phyloP scores from a whole-genome alignment of 2,329 filamentous ascomycete genomes.

The Knufia fluminis region DNA sequence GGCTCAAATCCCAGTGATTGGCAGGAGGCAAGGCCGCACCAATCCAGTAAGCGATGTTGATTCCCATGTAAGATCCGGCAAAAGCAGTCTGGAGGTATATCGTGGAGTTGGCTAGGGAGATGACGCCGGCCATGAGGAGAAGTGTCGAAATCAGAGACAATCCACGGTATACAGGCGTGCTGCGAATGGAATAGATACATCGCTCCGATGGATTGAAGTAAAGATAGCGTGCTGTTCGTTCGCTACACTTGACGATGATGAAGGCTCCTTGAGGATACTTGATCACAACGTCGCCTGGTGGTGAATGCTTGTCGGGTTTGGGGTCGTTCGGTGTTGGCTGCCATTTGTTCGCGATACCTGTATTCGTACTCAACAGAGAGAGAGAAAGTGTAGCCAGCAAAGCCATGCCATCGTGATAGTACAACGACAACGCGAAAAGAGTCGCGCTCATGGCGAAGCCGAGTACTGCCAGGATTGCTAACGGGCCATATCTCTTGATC shows the following conservation, averaged over 20 bases:
- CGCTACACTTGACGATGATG: constrained; percentile 41
- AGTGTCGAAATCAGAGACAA: constrained; percentile 43
- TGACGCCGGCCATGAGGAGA: constrained; percentile 45
- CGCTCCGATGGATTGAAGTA: constrained; percentile 43
- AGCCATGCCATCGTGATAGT: constrained; percentile 40
- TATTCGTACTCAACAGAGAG: constrained; percentile 41
- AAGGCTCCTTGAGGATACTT: constrained; percentile 44
- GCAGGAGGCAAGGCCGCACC: constrained; percentile 40
- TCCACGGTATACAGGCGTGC: constrained; percentile 34
- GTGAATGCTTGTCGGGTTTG: constrained; percentile 26
- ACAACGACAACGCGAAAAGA: constrained; percentile 38
- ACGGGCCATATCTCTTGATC: constrained; percentile 37
- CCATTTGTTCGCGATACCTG: constrained; percentile 44
- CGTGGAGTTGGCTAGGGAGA: constrained; percentile 41
- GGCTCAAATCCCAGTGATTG: constrained; percentile 40
- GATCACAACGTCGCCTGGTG: constrained; percentile 40
- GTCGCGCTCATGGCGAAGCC: constrained; percentile 36
- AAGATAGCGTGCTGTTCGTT: constrained; percentile 41
- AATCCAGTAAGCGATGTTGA: constrained; percentile 43
- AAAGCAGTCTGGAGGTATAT: constrained; percentile 41
- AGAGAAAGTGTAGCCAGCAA: constrained; percentile 40
- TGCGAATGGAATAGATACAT: constrained; percentile 37
- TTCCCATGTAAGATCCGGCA: constrained; percentile 41
- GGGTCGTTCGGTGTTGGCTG: constrained; percentile 34
- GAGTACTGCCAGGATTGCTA: constrained; percentile 37